Evolutionary conservation across 1,284 basidiomycete genomes (phyloP).

Genomic region (Irpex lacteus): DNA sequence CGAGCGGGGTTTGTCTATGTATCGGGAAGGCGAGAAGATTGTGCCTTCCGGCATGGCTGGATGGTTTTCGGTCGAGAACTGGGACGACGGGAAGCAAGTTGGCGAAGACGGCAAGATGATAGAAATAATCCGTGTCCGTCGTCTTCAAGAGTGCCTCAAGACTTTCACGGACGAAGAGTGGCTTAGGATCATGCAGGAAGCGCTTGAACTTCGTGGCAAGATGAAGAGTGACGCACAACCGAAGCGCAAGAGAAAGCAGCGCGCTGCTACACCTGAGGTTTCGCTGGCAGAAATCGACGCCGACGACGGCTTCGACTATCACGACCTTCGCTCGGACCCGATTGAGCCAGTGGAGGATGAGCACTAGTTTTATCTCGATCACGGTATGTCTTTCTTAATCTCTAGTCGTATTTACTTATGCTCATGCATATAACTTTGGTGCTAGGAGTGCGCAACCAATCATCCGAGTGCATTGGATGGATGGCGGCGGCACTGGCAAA

Average conservation of each 20-base stretch:
- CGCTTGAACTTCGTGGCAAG: not conserved
- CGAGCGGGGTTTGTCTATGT: not conserved
- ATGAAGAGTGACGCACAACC: not conserved
- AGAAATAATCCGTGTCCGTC: not conserved
- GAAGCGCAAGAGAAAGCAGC: not conserved
- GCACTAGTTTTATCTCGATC: not conserved
- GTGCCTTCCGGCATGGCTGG: not conserved
- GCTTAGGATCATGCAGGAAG: not conserved
- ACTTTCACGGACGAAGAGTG: not conserved
- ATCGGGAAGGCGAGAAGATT: not conserved
- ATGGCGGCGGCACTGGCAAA: too few species aligned
- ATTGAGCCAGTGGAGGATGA: not conserved
- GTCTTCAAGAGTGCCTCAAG: not conserved
- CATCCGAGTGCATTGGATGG: too few species aligned
- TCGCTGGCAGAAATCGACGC: not conserved
- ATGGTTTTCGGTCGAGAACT: not conserved
- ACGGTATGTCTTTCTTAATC: not conserved
- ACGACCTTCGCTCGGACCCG: not conserved
- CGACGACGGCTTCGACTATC: not conserved
- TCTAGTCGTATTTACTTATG: too few species aligned
- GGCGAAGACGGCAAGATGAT: not conserved
- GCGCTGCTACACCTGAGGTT: not conserved
- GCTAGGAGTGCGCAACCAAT: too few species aligned
- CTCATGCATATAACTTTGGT: too few species aligned
- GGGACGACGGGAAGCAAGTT: not conserved